A percentile compares a stretch with the other conserved stretches of the same genome.
Conservation (phyloP, 169 alveolate genomes). For the Eimeria acervulina region DNA sequence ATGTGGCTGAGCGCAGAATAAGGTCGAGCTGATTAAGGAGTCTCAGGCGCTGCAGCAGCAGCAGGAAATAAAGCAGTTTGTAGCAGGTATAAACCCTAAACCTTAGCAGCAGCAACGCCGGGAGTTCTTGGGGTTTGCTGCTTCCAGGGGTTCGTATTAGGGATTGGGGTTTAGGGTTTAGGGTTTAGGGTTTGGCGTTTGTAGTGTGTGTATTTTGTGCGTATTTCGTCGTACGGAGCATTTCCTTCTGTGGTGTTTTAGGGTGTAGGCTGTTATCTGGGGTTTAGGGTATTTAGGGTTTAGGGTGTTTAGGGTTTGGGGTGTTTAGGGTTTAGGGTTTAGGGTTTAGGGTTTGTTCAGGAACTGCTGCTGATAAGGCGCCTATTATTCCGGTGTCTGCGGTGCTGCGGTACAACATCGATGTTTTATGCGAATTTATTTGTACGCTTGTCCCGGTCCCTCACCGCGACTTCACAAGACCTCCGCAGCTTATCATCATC, state of each 20-base stretch:
- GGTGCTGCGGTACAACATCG: conserved; percentile 98
- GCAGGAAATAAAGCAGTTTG: conserved; percentile 96
- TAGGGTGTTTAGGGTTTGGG: neutral
- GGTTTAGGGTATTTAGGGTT: neutral
- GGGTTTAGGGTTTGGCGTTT: neutral
- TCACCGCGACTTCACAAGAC: conserved; percentile 97
- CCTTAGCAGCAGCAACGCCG: conserved; percentile 95
- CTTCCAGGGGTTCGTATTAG: neutral
- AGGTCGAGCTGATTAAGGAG: conserved; percentile 98
- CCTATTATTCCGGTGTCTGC: conserved; percentile 98
- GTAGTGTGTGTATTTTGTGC: too few relatives aligned
- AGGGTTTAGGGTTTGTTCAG: conserved; percentile 84
- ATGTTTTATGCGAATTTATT: conserved; percentile 97
- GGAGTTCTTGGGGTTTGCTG: conserved; percentile 95
- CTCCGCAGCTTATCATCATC: conserved; percentile 99
- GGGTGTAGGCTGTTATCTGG: too few relatives aligned
- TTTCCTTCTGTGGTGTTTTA: conserved; percentile 71
- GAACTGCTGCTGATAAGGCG: conserved; percentile 98
- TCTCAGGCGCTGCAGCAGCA: conserved; percentile 97
- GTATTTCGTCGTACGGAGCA: too few relatives aligned
- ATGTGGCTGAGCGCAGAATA: conserved; percentile 91
- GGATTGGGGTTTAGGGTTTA: neutral
- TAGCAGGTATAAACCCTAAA: conserved; percentile 93
- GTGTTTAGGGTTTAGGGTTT: neutral
- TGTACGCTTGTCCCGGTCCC: conserved; percentile 98